These are phyloP conservation scores for Dryas octopetala DNA, from an alignment of 306 rosid genomes.

Conservation along the genomic window DNA sequence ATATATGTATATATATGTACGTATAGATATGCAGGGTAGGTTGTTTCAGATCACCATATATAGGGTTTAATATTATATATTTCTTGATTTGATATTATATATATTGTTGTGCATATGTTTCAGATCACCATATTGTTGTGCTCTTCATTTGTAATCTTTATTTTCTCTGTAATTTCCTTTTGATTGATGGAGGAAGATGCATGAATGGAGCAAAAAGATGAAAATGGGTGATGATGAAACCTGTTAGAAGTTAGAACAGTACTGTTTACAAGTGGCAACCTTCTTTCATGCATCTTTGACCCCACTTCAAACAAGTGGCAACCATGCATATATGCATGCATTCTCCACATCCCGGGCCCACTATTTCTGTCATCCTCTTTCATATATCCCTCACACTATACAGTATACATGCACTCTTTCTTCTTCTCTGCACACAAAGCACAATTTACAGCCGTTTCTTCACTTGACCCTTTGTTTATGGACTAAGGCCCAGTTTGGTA, in stretches of 20 bases:
- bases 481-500: too few species aligned
- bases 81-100: too few species aligned
- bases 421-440: background rate
- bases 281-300: slow-evolving; percentile 33
- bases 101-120: too few species aligned
- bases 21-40: too few species aligned
- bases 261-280: slow-evolving; percentile 61
- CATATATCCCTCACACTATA: background rate
- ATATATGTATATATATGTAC: too few species aligned
- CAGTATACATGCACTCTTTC: background rate
- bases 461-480: too few species aligned
- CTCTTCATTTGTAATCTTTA: too few species aligned
- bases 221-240: slow-evolving; percentile 8
- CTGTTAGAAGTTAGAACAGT: slow-evolving; percentile 1
- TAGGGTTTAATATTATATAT: too few species aligned
- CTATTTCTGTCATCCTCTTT: background rate
- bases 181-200: background rate
- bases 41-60: too few species aligned
- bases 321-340: slow-evolving; percentile 51
- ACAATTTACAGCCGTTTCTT: too few species aligned
- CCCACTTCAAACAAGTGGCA: slow-evolving; percentile 33
- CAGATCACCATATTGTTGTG: too few species aligned
- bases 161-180: too few species aligned
- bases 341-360: slow-evolving; percentile 12
- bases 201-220: background rate